Percentiles rank a stretch among this genome's conserved stretches.
Evolutionary conservation across 495 filamentous ascomycete genomes (phyloP).

Genomic region (Penicillium steckii): DNA sequence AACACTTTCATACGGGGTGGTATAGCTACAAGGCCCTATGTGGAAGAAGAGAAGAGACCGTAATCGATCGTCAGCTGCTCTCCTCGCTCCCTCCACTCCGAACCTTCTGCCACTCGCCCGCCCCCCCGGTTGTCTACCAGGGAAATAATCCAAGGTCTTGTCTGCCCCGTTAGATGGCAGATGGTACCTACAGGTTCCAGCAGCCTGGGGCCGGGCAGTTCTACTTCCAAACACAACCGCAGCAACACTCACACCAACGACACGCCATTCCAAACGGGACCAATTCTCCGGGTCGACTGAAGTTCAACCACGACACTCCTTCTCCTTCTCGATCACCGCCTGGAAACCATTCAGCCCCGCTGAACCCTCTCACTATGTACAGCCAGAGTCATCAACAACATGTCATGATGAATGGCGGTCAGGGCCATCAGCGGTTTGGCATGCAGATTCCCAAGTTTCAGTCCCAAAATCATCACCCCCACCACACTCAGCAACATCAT

Average conservation of each 20-base stretch:
- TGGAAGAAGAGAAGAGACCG: conserved; percentile 54
- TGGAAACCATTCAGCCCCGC: conserved; percentile 62
- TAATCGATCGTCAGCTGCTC: conserved; percentile 41
- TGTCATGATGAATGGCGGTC: conserved; percentile 68
- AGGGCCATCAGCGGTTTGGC: conserved; percentile 59
- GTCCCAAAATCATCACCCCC: conserved; percentile 68
- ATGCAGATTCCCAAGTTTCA: conserved; percentile 72
- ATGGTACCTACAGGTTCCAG: conserved; percentile 77
- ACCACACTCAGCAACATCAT: conserved; percentile 72
- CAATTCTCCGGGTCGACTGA: conserved; percentile 44
- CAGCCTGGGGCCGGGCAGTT: conserved; percentile 67
- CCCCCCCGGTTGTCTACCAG: conserved; percentile 25
- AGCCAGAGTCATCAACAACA: conserved; percentile 73
- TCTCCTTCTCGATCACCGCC: conserved; percentile 68
- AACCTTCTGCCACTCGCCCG: conserved; percentile 20
- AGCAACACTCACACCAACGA: conserved; percentile 49
- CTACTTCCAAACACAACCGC: conserved; percentile 55
- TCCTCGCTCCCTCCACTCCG: conserved; percentile 28
- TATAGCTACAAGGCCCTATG: conserved; percentile 45
- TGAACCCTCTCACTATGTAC: conserved; percentile 75
- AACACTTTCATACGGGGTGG: conserved; percentile 26
- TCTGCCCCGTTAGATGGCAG: conserved; percentile 72
- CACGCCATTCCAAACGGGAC: conserved; percentile 58
- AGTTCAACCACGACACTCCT: conserved; percentile 61
- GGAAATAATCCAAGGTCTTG: conserved; percentile 38